Evolutionary conservation across 345 rosid species (phyloP).

Genomic region (Boechera stricta): DNA sequence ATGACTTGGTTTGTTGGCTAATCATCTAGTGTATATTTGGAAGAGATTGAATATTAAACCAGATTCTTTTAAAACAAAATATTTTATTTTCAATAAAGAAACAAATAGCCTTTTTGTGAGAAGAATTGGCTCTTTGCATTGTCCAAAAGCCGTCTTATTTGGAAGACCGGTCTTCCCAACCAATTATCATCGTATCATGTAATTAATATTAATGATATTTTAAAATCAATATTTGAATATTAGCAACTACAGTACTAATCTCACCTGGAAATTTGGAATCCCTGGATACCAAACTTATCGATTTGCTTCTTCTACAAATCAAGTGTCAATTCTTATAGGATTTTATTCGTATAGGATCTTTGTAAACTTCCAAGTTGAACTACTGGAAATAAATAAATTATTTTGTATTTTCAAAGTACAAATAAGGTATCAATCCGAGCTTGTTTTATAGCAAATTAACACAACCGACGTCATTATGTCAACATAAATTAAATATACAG

Average conservation of each 20-base stretch:
- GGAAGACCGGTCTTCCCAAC: neutral
- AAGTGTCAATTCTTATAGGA: slow-evolving; percentile 25
- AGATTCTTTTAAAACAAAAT: too few relatives aligned
- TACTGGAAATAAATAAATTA: neutral
- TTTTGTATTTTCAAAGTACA: neutral
- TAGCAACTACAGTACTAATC: slow-evolving; percentile 23
- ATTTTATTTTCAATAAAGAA: too few relatives aligned
- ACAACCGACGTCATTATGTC: neutral
- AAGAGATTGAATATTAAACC: too few relatives aligned
- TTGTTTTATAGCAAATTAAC: neutral
- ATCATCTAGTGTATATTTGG: too few relatives aligned
- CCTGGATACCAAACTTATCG: slow-evolving; percentile 5
- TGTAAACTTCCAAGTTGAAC: neutral
- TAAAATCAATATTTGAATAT: neutral
- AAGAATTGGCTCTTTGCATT: slow-evolving; percentile 16
- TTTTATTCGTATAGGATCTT: slow-evolving; percentile 23
- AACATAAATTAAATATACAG: neutral
- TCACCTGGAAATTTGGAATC: slow-evolving; percentile 35
- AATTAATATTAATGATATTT: neutral
- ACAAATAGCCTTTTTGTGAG: too few relatives aligned
- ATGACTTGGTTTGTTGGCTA: too few relatives aligned
- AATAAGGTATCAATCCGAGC: neutral
- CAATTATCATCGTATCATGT: slow-evolving; percentile 19
- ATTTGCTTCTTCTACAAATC: slow-evolving; percentile 29
- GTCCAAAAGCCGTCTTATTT: slow-evolving; percentile 35